A percentile compares a stretch with the other conserved stretches of the same genome.
Evolutionary conservation across 345 rosid species (phyloP).

Genomic region (Eucalyptus sp.): DNA sequence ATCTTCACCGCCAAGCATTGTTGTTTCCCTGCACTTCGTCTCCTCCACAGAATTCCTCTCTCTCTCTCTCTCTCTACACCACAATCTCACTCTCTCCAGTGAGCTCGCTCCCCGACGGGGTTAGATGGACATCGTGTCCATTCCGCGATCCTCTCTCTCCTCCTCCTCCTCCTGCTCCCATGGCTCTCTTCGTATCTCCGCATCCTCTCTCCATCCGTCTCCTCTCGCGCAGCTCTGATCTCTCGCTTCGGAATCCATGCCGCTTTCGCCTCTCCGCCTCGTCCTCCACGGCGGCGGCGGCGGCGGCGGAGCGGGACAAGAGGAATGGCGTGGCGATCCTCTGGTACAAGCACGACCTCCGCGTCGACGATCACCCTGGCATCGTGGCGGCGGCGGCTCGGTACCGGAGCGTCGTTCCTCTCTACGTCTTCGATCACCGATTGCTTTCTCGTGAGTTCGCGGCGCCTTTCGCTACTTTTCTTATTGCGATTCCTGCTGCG

Average conservation of each 20-base stretch:
- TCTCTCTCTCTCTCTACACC: not conserved
- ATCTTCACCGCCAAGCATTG: not conserved
- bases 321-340: constrained; percentile 40
- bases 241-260: not conserved
- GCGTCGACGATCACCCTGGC: constrained; percentile 79
- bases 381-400: constrained; percentile 47
- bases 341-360: constrained; percentile 95
- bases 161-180: not conserved
- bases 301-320: not conserved
- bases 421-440: constrained; percentile 75
- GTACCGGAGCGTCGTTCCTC: constrained; percentile 33
- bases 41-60: constrained; percentile 26
- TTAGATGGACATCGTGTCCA: not conserved
- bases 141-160: not conserved
- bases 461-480: not conserved
- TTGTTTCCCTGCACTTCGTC: not conserved
- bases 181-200: constrained; percentile 35
- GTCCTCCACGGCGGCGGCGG: not conserved
- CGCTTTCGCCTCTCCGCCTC: constrained; percentile 6
- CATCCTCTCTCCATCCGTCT: constrained; percentile 4
- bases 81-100: not conserved
- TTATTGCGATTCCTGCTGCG: not conserved
- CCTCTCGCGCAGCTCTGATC: not conserved
- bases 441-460: constrained; percentile 47
- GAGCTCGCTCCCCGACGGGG: not conserved